phyloP scores from a whole-genome alignment of 257 asterid species.

The Coffea canephora region DNA sequence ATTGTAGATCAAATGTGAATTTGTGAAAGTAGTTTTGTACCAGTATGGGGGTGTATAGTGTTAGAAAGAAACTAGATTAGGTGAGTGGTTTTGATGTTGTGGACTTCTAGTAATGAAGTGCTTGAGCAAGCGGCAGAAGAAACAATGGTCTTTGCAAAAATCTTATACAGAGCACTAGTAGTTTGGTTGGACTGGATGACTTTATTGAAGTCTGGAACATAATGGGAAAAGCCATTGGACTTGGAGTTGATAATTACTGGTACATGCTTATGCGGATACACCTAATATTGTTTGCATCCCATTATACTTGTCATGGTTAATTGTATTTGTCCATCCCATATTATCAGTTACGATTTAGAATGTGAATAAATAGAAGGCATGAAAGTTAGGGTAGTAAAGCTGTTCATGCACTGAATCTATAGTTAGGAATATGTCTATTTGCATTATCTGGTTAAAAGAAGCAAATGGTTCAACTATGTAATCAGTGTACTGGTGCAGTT shows the following conservation, averaged over 20 bases:
- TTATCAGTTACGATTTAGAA: no score
- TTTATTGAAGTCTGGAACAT: not conserved
- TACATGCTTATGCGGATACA: not conserved
- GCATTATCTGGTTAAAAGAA: not conserved
- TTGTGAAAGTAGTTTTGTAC: not conserved
- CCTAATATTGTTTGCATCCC: not conserved
- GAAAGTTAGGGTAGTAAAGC: not conserved
- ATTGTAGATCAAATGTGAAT: not conserved
- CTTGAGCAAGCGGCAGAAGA: not conserved
- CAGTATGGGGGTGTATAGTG: not conserved
- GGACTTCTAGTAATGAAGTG: not conserved
- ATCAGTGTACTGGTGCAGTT: not conserved
- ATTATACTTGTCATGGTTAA: no score
- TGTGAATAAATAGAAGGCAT: not conserved
- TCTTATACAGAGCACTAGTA: not conserved
- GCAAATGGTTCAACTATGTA: not conserved
- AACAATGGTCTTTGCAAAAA: not conserved
- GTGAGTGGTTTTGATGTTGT: not conserved
- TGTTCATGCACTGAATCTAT: not conserved
- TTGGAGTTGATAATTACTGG: not conserved
- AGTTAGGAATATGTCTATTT: not conserved
- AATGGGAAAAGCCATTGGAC: not conserved
- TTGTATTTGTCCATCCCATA: no score
- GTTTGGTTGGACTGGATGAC: not conserved
- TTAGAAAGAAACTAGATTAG: not conserved